Evolutionary conservation across 1,139 yeast species (phyloP), one percentile per base, ranked within the genome.

Genomic region (Hemisphaericaspora lyxosophila): DNA sequence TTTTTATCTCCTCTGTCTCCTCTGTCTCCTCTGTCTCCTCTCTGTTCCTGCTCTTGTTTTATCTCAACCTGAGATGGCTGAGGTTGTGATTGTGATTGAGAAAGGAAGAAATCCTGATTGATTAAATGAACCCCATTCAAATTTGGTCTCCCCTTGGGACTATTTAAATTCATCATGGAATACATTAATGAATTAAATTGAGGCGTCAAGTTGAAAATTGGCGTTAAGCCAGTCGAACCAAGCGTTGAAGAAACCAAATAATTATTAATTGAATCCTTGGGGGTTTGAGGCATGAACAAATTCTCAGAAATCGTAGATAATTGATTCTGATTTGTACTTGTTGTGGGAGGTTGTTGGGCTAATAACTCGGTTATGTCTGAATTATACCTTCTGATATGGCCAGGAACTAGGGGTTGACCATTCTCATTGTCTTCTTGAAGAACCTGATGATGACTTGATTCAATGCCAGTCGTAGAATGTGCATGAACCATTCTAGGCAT

Each of bases 101-200:
- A 33, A 50, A 55, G 51, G 34, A 58, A 64, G 34, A 62, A 51
- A 23, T 65, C 71, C 41, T 62, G 69, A 46, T 60, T 62, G 47
- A 53, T 45, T 31, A 62, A 47, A 45, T 62, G 61, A 38, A 58
- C 62, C 37, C 60, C 62, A 28, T 49, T 50, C 32, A 43, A 46
- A 16, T 45, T 39, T 41, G 54, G 58, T 40, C 50, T 52, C 29
- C 46, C 53, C 38, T 60, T 68, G 3, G 73, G 72, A 13, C 71
- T 64, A 47, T 60, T 61, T 39, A 60, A 43, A 43, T 49, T 61
- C 60, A 66, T 60, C 55, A 67, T 60, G 20, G 70, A 60, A 48
- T 66, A 61, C 73, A 70, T 68, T 57, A 68, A 55, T 12, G 70
- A 58, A 47, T 67, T 69, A 54, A 70, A 66, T 43, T 66, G 73